Base-by-base conservation (phyloP, 768 basidiomycete species). In the Pleurotus tuber-regium region DNA sequence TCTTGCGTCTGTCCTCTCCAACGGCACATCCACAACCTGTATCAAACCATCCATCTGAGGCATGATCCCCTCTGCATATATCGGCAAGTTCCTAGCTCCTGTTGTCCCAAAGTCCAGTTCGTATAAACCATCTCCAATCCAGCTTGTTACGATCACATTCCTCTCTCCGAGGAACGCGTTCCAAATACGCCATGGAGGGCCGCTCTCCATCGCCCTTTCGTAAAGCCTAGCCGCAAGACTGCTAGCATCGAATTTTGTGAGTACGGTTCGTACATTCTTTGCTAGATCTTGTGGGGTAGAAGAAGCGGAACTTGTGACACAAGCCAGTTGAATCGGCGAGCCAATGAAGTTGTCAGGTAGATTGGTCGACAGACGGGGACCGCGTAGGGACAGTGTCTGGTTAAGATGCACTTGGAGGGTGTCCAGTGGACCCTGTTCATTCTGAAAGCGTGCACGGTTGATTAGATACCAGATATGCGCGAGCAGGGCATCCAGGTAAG, bases 381-480 rank as follows among this genome's bases (percentile, higher is more conserved):
- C 43, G 55, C 14, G 59, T 55, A 4, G 66, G 62, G 19, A 44
- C 19, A 35, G 61, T 49, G 47, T 63, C 62, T 38, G 53, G 53
- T 66, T 31, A 67, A 57, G 52, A 66, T 55, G 42, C 65, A 62
- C 1, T 52, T 33, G 9, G 57, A 52, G 12, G 60, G 56, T 41
- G 57, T 59, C 52, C 50, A 56, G 57, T 35, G 25, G n/a, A 23
- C 59, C 52, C n/a, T n/a, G n/a, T n/a, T n/a, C n/a, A n/a, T n/a
- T n/a, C 1, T 62, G 39, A 9, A 51, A 53, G 24, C 64, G 63
- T 16, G 68, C 69, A 40, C 65, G 62, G 39, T 67, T 64, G 29
- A 70, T 58, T n/a, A 61, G 57, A 7, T 52, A 50, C 70, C 72
- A 73, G 4, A 73, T 33, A 53, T 69, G 68, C 2, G 70, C 69